Percentiles rank a stretch among this genome's conserved stretches.
Evolutionary conservation across 2,329 filamentous ascomycete species (phyloP).

Genomic region (Botrytis sinoallii): DNA sequence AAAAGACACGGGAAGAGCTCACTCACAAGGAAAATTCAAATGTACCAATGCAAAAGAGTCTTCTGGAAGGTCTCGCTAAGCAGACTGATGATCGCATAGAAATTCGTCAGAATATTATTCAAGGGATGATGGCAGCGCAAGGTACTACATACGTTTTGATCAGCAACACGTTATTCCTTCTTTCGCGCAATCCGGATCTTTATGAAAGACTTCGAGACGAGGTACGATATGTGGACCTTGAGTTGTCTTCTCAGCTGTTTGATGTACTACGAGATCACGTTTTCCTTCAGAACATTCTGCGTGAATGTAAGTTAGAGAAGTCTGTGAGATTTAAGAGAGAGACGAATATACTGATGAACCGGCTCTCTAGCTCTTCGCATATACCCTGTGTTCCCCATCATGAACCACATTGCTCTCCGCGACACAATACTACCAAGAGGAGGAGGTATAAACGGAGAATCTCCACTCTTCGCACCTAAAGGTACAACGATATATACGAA

Average conservation of each 20-base stretch:
- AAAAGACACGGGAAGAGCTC: background rate
- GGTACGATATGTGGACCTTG: constrained; percentile 42
- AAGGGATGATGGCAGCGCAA: constrained; percentile 40
- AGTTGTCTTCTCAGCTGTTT: background rate
- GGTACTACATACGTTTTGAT: constrained; percentile 43
- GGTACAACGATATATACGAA: constrained; percentile 29
- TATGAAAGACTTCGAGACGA: background rate
- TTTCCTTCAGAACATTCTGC: constrained; percentile 35
- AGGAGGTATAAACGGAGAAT: constrained; percentile 38
- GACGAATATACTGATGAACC: too few relatives aligned
- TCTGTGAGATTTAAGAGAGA: background rate
- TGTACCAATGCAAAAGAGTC: background rate
- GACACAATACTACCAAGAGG: constrained; percentile 38
- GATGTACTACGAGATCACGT: background rate
- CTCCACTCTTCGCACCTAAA: constrained; percentile 36
- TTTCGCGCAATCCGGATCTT: background rate
- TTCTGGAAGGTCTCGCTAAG: background rate
- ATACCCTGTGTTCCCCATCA: constrained; percentile 1
- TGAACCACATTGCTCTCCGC: background rate
- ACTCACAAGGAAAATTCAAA: background rate
- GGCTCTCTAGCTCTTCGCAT: background rate
- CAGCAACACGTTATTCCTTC: constrained; percentile 18
- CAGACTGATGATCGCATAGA: constrained; percentile 41
- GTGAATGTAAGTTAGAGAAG: constrained; percentile 52
- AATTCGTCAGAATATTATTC: constrained; percentile 36